A percentile compares a stretch with the other conserved stretches of the same genome.
Evolutionary conservation across 2,329 filamentous ascomycete species (phyloP).

Genomic region (Scedosporium boydii): DNA sequence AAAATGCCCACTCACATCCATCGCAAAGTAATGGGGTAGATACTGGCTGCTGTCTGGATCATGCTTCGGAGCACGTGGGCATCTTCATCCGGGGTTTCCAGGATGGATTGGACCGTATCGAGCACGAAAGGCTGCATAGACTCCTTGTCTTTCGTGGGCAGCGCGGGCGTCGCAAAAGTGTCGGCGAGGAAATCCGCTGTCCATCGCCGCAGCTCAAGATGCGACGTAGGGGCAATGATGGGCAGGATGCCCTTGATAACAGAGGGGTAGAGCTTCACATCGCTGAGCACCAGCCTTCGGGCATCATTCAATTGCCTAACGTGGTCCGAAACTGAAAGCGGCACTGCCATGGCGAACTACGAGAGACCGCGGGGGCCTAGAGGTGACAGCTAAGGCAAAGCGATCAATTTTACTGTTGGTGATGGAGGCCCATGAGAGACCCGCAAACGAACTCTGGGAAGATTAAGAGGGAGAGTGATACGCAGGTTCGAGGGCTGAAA

Average conservation of each 20-base stretch:
- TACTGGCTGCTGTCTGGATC: constrained; percentile 80
- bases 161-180: constrained; percentile 85
- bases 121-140: constrained; percentile 68
- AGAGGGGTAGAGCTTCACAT: constrained; percentile 80
- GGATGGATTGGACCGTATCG: constrained; percentile 61
- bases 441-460: background rate
- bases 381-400: background rate
- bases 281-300: constrained; percentile 77
- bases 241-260: constrained; percentile 91
- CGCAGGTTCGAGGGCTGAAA: no score
- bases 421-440: background rate
- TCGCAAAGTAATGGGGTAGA: constrained; percentile 85
- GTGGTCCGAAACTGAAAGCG: constrained; percentile 60
- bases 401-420: background rate
- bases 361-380: background rate
- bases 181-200: constrained; percentile 92
- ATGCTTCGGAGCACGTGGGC: constrained; percentile 72
- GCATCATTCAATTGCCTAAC: constrained; percentile 84
- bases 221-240: constrained; percentile 67
- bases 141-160: constrained; percentile 71
- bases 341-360: constrained; percentile 39
- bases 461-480: no score
- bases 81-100: constrained; percentile 68
- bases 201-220: constrained; percentile 84
- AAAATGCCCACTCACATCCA: constrained; percentile 68